Evolutionary conservation across 371 early-diverging fungal species (phyloP).

Genomic region (Mortierella sp.): DNA sequence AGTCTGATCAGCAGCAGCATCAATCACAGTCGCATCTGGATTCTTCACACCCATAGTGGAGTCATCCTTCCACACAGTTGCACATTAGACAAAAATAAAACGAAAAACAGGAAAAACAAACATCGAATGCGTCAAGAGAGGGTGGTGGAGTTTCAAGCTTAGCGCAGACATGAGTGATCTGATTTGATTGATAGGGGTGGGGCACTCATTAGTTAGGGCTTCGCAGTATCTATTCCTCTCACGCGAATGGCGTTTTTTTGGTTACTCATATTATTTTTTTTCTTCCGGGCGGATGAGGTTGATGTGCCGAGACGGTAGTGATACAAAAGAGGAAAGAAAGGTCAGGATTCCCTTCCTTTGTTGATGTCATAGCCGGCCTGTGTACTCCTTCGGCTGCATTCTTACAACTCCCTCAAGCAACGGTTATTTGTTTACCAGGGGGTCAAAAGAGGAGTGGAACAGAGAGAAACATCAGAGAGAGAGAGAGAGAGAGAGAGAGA

Average conservation of each 20-base stretch:
- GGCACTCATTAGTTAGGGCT: no score
- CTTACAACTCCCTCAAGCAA: not conserved
- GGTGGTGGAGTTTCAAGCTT: no score
- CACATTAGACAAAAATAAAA: not conserved
- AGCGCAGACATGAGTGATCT: not conserved
- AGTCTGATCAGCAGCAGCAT: constrained; percentile 4
- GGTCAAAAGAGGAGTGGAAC: not conserved
- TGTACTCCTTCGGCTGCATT: not conserved
- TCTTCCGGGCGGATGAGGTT: no score
- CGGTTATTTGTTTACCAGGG: not conserved
- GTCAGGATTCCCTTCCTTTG: no score
- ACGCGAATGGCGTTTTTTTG: not conserved
- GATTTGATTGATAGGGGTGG: not conserved
- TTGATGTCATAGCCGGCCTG: no score
- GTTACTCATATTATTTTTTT: no score
- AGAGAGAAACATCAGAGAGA: not conserved
- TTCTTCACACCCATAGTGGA: no score
- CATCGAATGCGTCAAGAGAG: no score
- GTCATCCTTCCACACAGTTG: not conserved
- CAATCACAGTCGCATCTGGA: not conserved
- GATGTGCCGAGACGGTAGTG: no score
- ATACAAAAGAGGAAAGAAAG: no score
- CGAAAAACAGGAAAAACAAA: not conserved
- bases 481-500: not conserved
- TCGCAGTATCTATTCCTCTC: no score